Evolutionary conservation across 2,329 filamentous ascomycete species (phyloP).

Genomic region (Westerdykella ornata): DNA sequence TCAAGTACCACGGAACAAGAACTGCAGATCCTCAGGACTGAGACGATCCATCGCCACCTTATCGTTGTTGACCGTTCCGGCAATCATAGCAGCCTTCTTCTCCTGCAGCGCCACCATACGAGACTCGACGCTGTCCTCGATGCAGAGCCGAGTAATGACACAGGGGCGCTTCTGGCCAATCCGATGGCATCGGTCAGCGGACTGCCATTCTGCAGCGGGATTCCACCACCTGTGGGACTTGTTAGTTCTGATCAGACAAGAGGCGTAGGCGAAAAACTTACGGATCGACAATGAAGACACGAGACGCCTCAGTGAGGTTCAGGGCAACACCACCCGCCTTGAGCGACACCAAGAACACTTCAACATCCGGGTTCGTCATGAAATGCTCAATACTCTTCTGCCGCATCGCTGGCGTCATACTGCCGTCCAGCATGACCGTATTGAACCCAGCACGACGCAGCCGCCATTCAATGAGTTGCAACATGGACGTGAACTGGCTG

Average conservation of each 20-base stretch:
- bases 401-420: slow-evolving; percentile 89
- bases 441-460: slow-evolving; percentile 94
- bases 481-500: slow-evolving; percentile 94
- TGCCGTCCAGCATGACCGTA: slow-evolving; percentile 96
- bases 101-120: slow-evolving; percentile 94
- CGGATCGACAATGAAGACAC: slow-evolving; percentile 94
- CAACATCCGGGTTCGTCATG: slow-evolving; percentile 89
- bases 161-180: slow-evolving; percentile 93
- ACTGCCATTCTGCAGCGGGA: slow-evolving; percentile 99
- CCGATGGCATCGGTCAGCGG: slow-evolving; percentile 75
- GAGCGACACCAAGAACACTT: slow-evolving; percentile 91
- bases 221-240: slow-evolving; percentile 77
- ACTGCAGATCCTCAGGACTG: slow-evolving; percentile 87
- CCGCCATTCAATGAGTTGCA: slow-evolving; percentile 95
- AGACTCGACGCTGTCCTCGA: slow-evolving; percentile 94
- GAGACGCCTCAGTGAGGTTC: slow-evolving; percentile 88
- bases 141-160: slow-evolving; percentile 87
- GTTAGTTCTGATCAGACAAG: slow-evolving; percentile 17
- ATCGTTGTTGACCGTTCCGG: slow-evolving; percentile 91
- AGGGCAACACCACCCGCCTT: slow-evolving; percentile 94
- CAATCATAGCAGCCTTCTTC: slow-evolving; percentile 98
- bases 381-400: slow-evolving; percentile 94
- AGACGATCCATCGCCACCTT: slow-evolving; percentile 86
- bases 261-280: slow-evolving; percentile 47
- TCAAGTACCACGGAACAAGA: slow-evolving; percentile 76